Conservation (phyloP, 352 stramenopile genomes). For the Pythium dissimile region DNA sequence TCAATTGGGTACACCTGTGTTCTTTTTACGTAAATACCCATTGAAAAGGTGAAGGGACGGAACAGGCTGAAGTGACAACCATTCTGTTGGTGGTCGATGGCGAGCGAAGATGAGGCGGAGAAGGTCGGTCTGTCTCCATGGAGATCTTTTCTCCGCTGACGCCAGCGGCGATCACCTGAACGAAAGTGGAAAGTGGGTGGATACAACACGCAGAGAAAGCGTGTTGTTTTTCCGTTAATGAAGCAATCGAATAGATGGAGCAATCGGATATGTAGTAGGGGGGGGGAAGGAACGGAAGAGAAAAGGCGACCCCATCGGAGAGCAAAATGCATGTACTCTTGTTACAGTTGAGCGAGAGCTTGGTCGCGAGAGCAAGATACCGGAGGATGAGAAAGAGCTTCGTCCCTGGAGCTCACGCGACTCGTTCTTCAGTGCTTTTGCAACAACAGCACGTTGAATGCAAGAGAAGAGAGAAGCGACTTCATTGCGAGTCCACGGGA, state of each 20-base stretch:
- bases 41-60: conserved; percentile 1
- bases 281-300: not conserved
- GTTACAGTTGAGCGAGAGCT: conserved; percentile 13
- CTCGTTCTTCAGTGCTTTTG: not conserved
- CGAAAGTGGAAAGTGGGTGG: not conserved
- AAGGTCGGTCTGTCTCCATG: not conserved
- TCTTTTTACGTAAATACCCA: conserved; percentile 1
- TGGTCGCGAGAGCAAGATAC: not conserved
- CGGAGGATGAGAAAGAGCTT: not conserved
- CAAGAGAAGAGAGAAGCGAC: not conserved
- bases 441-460: too few relatives aligned
- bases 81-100: conserved; percentile 6
- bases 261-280: not conserved
- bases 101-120: conserved; percentile 1
- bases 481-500: not conserved
- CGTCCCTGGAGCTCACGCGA: not conserved
- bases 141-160: too few relatives aligned
- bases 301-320: too few relatives aligned
- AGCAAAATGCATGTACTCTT: conserved; percentile 25
- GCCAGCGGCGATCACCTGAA: not conserved
- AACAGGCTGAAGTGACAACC: conserved; percentile 5
- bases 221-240: too few relatives aligned
- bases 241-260: too few relatives aligned
- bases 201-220: not conserved
- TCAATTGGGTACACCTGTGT: not conserved